These are phyloP conservation scores for Lathyrus tuberosus DNA, from an alignment of 306 rosid species.

Conservation along the genomic window DNA sequence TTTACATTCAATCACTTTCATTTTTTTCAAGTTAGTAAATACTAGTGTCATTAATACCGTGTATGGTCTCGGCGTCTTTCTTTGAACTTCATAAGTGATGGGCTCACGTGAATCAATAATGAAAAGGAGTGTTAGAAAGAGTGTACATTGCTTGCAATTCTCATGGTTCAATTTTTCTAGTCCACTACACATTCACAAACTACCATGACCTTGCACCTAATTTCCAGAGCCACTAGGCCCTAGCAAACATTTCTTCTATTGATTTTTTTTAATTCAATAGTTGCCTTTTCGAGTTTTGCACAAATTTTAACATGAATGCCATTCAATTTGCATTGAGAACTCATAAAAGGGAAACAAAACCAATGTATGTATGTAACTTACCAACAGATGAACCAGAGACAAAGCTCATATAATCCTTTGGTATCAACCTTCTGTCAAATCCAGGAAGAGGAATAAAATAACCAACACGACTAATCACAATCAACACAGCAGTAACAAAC, in stretches of 20 bases:
- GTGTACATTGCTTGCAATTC: not conserved
- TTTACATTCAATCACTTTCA: not conserved
- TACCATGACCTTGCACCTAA: constrained; percentile 23
- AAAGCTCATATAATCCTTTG: constrained; percentile 87
- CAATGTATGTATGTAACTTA: constrained; percentile 43
- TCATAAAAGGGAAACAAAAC: not conserved
- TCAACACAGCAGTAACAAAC: constrained; percentile 79
- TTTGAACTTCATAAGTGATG: not conserved
- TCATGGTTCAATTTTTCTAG: constrained; percentile 1
- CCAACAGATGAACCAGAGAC: constrained; percentile 91
- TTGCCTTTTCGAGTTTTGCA: not conserved
- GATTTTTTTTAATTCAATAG: not conserved
- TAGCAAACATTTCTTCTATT: not conserved
- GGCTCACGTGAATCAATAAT: not conserved
- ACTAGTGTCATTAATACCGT: not conserved
- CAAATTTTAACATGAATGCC: not conserved
- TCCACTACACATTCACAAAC: constrained; percentile 32
- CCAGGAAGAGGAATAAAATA: constrained; percentile 98
- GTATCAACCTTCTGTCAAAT: constrained; percentile 92
- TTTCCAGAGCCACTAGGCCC: not conserved
- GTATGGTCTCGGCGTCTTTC: not conserved
- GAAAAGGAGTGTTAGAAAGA: not conserved
- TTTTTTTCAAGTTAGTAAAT: not conserved
- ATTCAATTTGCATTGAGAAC: constrained; percentile 8
- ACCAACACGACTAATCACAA: constrained; percentile 86